Evolutionary conservation across 257 asterid species (phyloP), one percentile per base, ranked within the genome.

Genomic region (Penstemon barbatus): DNA sequence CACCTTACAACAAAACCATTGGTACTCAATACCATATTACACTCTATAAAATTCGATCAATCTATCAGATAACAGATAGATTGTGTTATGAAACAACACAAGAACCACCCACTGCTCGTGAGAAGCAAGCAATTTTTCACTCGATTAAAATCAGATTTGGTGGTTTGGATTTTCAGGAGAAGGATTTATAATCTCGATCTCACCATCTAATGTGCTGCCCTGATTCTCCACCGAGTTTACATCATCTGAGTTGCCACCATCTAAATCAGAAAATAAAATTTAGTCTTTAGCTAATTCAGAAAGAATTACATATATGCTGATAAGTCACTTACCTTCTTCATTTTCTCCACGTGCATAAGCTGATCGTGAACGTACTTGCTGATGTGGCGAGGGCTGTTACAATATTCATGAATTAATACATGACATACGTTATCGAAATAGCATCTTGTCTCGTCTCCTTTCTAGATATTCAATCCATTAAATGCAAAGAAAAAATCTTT

Each of bases 351-450:
- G 80, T 5, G 89, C 84, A 72, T 87, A 83, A 40, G 79, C 79
- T 12, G 96, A 83, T 63, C 85, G 85, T 42, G 89, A 54, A 48
- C 88, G 89, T 52, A 73, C 66, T 74, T 83, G 96, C n/a, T 80
- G 89, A 71, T 90, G 93, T 5, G 88, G 94, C 11, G 92, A 80
- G 5, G 96, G 97, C 97, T 88, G 82, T 43, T 4, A 66, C 8
- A 39, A 12, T 18, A 39, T 60, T 42, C 41, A 42, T 0, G 43
- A 57, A 61, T 15, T 15, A 15, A 15, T 39, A 43, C 1, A 53
- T 43, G 13, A 3, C 9, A 48, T 25, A 18, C 43, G 56, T 18
- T 44, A 1, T 37, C 9, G 13, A 8, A 59, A 3, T 25, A 4
- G 11, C 3, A 12, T 8, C 33, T 25, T 25, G 33, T 41, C 3